A percentile compares a stretch with the other conserved stretches of the same genome.
Conservation (phyloP, 345 rosid species). For the Adansonia digitata region DNA sequence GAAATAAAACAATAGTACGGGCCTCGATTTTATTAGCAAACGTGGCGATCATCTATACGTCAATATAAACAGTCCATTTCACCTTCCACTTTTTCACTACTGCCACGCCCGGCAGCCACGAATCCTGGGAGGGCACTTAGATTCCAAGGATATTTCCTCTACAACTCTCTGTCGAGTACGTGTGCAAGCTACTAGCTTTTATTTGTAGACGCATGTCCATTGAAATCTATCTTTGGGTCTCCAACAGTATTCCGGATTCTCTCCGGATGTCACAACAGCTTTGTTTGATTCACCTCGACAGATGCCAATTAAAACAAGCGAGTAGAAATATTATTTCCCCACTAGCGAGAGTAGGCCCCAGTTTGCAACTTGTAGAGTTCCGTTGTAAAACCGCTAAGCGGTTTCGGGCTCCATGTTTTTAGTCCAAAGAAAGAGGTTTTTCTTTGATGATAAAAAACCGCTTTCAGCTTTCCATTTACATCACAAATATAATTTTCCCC, state of each 20-base stretch:
- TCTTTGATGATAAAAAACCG: neutral
- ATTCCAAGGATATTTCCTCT: neutral
- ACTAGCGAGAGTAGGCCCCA: neutral
- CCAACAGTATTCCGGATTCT: neutral
- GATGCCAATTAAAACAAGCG: neutral
- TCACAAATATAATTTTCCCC: neutral
- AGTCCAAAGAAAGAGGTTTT: neutral
- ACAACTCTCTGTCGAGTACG: neutral
- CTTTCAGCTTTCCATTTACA: constrained; percentile 15
- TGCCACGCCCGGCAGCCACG: neutral
- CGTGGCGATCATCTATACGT: constrained; percentile 7
- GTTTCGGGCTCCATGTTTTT: constrained; percentile 12
- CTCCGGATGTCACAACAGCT: neutral
- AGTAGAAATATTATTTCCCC: neutral
- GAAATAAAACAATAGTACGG: neutral
- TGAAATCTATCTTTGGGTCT: neutral
- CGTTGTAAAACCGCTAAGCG: neutral
- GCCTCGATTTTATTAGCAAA: neutral
- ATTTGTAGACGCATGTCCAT: neutral
- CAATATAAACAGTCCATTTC: neutral
- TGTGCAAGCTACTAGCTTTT: neutral
- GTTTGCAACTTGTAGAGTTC: neutral
- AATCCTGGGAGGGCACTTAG: constrained; percentile 6
- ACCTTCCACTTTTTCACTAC: constrained; percentile 5
- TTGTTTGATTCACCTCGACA: constrained; percentile 1